Percentiles rank a stretch among this genome's conserved stretches.
These are phyloP conservation scores for Boletus pseudopeckii DNA, from an alignment of 768 basidiomycete genomes.

Conservation along the genomic window DNA sequence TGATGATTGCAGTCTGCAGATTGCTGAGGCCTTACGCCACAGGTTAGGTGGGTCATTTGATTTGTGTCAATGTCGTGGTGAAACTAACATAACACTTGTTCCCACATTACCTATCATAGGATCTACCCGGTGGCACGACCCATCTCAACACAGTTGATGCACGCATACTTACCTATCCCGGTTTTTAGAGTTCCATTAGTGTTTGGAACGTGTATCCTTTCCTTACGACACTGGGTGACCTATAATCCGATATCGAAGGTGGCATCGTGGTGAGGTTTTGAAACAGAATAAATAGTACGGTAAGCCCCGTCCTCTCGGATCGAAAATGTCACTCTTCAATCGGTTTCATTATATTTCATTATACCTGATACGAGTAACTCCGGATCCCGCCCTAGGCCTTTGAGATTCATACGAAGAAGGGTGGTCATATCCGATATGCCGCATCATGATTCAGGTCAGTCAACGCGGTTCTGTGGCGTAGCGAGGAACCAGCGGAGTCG, in stretches of 20 bases:
- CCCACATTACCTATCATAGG: background rate
- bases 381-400: background rate
- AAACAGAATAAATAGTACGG: background rate
- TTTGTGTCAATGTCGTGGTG: background rate
- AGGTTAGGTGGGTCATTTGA: background rate
- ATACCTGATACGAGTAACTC: background rate
- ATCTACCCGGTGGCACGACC: background rate
- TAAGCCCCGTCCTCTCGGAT: background rate
- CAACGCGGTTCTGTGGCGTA: slow-evolving; percentile 22
- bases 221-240: background rate
- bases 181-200: slow-evolving; percentile 12
- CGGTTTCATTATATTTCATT: slow-evolving; percentile 4
- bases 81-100: background rate
- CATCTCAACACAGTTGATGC: background rate
- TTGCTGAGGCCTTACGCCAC: background rate
- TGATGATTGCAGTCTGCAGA: too few relatives aligned
- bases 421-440: background rate
- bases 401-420: background rate
- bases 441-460: slow-evolving; percentile 1
- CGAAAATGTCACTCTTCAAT: background rate
- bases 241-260: slow-evolving; percentile 2
- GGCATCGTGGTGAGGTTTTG: slow-evolving; percentile 2
- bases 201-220: background rate
- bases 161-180: background rate
- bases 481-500: slow-evolving; percentile 8